Conservation (phyloP, 352 stramenopile species). For the Phytophthora citricola region DNA sequence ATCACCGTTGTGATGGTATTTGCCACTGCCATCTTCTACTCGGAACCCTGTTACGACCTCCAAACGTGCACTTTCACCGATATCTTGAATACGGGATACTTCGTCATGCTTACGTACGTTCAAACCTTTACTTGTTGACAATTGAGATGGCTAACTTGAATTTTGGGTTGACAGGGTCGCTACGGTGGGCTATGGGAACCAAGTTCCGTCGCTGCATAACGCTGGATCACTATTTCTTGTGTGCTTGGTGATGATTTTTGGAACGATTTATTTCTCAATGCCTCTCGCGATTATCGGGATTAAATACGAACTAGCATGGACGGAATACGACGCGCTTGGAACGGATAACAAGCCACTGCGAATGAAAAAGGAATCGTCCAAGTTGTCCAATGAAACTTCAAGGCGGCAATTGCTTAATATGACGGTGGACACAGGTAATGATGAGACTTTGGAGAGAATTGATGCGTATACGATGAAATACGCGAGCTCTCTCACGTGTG, state of each 20-base stretch:
- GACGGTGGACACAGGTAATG: neutral
- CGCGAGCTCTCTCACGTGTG: slow-evolving; percentile 37
- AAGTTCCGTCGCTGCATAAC: slow-evolving; percentile 56
- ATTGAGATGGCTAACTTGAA: slow-evolving; percentile 5
- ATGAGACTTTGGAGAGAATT: slow-evolving; percentile 42
- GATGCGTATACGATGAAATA: slow-evolving; percentile 35
- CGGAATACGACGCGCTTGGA: slow-evolving; percentile 29
- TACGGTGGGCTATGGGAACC: slow-evolving; percentile 62
- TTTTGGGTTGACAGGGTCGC: slow-evolving; percentile 38
- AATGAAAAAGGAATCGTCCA: slow-evolving; percentile 6
- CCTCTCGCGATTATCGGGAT: slow-evolving; percentile 64
- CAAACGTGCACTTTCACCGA: slow-evolving; percentile 60
- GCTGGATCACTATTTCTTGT: slow-evolving; percentile 39
- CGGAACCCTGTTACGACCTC: slow-evolving; percentile 62
- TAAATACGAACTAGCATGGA: slow-evolving; percentile 55
- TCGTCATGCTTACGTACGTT: slow-evolving; percentile 64
- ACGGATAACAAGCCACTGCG: neutral
- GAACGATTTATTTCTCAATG: slow-evolving; percentile 61
- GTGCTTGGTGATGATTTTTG: slow-evolving; percentile 65
- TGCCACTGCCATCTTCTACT: slow-evolving; percentile 60
- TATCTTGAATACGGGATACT: slow-evolving; percentile 70
- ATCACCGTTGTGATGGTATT: slow-evolving; percentile 65
- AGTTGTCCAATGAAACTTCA: slow-evolving; percentile 6
- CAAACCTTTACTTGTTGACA: neutral
- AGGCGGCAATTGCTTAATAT: slow-evolving; percentile 11